phyloP scores from a whole-genome alignment of 768 basidiomycete species.

The Pleurotus salmoneostramineus region DNA sequence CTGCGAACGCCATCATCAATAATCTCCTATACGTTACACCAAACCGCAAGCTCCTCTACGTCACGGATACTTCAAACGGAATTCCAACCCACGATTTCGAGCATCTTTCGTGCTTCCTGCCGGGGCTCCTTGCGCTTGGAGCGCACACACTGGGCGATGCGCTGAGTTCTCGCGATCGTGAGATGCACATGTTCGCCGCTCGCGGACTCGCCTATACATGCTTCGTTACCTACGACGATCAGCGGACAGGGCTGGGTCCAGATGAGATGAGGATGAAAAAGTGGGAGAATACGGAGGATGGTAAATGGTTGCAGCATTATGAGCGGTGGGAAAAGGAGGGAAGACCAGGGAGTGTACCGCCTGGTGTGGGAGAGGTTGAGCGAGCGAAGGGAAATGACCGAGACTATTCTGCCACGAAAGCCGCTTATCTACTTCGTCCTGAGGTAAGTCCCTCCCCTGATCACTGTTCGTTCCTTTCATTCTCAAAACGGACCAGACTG shows the following conservation, averaged over 20 bases:
- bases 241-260: constrained; percentile 58
- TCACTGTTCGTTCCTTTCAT: background rate
- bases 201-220: constrained; percentile 60
- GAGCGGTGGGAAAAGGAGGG: constrained; percentile 39
- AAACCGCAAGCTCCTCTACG: constrained; percentile 51
- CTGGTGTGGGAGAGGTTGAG: constrained; percentile 25
- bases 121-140: constrained; percentile 59
- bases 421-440: constrained; percentile 39
- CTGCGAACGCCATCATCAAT: constrained; percentile 44
- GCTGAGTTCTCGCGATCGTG: background rate
- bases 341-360: constrained; percentile 25
- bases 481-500: constrained; percentile 26
- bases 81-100: constrained; percentile 43
- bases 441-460: constrained; percentile 32
- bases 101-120: constrained; percentile 64
- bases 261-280: constrained; percentile 42
- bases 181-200: constrained; percentile 57
- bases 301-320: constrained; percentile 36
- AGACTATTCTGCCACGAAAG: constrained; percentile 35
- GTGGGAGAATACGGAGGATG: constrained; percentile 13
- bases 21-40: constrained; percentile 53
- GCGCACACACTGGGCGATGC: constrained; percentile 29
- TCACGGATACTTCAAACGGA: constrained; percentile 38
- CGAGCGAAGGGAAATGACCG: constrained; percentile 15
- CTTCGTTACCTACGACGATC: constrained; percentile 62